Conservation (phyloP, 2,329 filamentous ascomycete species). For the Alternaria gaisen region DNA sequence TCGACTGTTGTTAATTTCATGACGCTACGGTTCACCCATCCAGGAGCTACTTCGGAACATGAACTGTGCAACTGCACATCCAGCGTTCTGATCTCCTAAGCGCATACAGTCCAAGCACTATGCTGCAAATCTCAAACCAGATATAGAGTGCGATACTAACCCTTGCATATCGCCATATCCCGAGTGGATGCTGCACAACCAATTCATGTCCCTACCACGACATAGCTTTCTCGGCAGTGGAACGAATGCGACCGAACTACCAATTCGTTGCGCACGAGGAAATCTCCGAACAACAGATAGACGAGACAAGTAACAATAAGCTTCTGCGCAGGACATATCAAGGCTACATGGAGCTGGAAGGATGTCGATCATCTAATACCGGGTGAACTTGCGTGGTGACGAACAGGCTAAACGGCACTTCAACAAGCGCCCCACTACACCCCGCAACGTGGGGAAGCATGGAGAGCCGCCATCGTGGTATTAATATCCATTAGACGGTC, state of each 20-base stretch:
- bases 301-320: conserved; percentile 7
- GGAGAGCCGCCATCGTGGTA: conserved; percentile 25
- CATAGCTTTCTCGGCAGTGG: background rate
- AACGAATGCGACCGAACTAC: background rate
- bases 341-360: background rate
- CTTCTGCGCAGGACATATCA: background rate
- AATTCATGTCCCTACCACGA: background rate
- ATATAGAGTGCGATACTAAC: background rate
- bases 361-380: conserved; percentile 25
- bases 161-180: background rate
- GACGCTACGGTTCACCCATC: background rate
- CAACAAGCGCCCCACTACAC: conserved; percentile 33
- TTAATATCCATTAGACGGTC: conserved; percentile 24
- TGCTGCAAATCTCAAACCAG: background rate
- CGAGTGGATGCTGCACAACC: background rate
- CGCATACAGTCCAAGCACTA: background rate
- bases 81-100: background rate
- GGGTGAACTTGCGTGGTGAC: conserved; percentile 32
- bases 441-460: conserved; percentile 37
- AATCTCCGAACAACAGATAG: background rate
- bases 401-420: conserved; percentile 45
- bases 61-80: background rate
- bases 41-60: background rate
- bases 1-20: background rate
- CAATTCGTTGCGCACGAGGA: background rate